Percentiles rank a stretch among this genome's conserved stretches.
Evolutionary conservation across 1,139 yeast genomes (phyloP).

Genomic region (Taiozyma sp.): DNA sequence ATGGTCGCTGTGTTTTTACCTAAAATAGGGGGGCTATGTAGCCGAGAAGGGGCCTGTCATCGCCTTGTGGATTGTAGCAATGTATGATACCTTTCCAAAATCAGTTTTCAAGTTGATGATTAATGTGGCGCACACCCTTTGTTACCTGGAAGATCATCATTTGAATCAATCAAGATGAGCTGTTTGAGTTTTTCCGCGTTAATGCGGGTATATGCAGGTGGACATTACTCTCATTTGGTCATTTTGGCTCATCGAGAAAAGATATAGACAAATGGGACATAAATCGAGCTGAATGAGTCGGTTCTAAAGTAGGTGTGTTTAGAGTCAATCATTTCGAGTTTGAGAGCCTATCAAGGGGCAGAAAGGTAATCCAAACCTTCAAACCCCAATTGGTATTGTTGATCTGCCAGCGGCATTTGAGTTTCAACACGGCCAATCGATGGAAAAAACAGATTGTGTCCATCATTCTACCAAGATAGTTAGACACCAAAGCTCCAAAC

Average conservation of each 20-base stretch:
- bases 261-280: background rate
- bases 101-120: background rate
- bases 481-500: too few species aligned
- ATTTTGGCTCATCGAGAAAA: background rate
- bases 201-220: background rate
- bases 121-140: background rate
- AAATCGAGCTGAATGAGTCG: background rate
- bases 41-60: background rate
- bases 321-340: background rate
- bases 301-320: background rate
- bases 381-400: too few species aligned
- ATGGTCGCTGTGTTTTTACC: background rate
- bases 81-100: background rate
- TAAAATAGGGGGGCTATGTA: too few species aligned
- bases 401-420: too few species aligned
- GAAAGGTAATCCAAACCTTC: too few species aligned
- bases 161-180: background rate
- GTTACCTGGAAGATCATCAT: background rate
- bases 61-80: too few species aligned
- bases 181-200: background rate
- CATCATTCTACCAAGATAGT: too few species aligned
- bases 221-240: background rate
- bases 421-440: too few species aligned
- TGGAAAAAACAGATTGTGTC: too few species aligned
- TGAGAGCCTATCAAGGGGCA: background rate